phyloP scores from a whole-genome alignment of 225 moss, liverwort and hornwort species.

The Straminergon stramineum region DNA sequence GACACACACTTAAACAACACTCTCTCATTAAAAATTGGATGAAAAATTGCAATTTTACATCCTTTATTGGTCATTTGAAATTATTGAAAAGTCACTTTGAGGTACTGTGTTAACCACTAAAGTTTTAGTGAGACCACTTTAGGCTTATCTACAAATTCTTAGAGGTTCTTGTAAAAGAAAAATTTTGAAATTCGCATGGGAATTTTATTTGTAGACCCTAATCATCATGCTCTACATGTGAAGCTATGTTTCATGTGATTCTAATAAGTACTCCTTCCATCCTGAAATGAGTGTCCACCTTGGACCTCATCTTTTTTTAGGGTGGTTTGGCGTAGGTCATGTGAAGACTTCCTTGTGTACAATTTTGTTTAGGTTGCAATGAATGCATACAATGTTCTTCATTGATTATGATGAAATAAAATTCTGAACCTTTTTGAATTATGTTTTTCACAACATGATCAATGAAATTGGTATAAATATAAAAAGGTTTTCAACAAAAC shows the following conservation, averaged over 20 bases:
- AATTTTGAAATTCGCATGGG: neutral
- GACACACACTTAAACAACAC: neutral
- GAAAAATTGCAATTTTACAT: neutral
- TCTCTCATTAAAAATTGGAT: neutral
- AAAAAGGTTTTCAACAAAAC: neutral
- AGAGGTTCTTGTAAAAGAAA: neutral
- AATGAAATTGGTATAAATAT: neutral
- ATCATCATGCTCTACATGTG: neutral
- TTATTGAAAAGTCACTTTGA: neutral
- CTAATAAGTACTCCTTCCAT: neutral
- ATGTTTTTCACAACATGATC: neutral
- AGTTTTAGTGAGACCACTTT: neutral
- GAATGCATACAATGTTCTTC: neutral
- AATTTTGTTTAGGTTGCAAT: neutral
- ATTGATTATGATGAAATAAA: neutral
- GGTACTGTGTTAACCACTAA: neutral
- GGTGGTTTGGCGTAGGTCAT: neutral
- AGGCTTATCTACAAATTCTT: neutral
- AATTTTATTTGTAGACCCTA: neutral
- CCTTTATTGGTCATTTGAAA: neutral
- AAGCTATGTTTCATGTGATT: neutral
- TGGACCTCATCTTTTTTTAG: neutral
- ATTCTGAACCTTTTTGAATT: no score
- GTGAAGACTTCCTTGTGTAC: neutral
- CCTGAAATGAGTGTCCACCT: neutral